Percentiles rank a stretch among this genome's conserved stretches.
Conservation (phyloP, 345 rosid species). For the Populus euphratica region DNA sequence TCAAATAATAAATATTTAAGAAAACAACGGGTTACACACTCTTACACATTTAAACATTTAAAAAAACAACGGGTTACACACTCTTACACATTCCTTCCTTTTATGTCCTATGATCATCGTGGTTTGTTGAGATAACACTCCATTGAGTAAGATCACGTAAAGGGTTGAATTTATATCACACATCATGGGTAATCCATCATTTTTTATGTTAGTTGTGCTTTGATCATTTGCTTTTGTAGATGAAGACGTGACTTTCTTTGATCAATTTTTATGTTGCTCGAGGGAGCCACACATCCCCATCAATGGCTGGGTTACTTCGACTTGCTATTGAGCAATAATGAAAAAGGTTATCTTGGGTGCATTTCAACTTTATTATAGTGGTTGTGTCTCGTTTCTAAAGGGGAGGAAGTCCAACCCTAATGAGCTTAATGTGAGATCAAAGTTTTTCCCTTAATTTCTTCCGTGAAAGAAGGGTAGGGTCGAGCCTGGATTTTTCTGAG, state of each 20-base stretch:
- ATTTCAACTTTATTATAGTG: neutral
- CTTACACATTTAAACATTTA: too few relatives aligned
- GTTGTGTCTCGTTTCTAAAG: neutral
- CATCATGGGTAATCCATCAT: slow-evolving; percentile 10
- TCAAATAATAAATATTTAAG: too few relatives aligned
- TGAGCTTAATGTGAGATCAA: neutral
- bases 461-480: too few relatives aligned
- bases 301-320: neutral
- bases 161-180: neutral
- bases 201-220: neutral
- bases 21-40: accelerated
- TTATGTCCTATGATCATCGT: neutral
- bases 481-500: too few relatives aligned
- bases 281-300: neutral
- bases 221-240: neutral
- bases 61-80: accelerated
- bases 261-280: neutral
- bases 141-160: slow-evolving; percentile 2
- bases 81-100: too few relatives aligned
- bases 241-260: neutral
- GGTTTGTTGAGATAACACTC: neutral
- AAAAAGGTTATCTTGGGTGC: neutral
- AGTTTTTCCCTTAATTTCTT: too few relatives aligned
- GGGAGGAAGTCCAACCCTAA: neutral
- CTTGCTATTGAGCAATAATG: neutral